Conservation (phyloP, 768 basidiomycete genomes). For the Boletellus emodensis region DNA sequence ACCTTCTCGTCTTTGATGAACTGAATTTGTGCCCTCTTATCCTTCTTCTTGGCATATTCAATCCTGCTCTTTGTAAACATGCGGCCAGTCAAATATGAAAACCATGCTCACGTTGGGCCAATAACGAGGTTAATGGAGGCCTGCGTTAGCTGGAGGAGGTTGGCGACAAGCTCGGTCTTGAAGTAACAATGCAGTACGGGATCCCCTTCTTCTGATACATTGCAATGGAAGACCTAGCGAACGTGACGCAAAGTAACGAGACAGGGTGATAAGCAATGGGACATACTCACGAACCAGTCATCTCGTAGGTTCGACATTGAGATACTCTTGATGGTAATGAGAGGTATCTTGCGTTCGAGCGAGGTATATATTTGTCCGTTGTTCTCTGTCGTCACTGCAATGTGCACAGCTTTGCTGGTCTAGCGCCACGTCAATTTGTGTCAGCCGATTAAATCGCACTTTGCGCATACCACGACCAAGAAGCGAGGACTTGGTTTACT, state of each 20-base stretch:
- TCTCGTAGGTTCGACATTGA: slow-evolving; percentile 87
- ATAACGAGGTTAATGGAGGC: slow-evolving; percentile 71
- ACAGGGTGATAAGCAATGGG: background rate
- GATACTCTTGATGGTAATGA: slow-evolving; percentile 84
- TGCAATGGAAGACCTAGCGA: slow-evolving; percentile 69
- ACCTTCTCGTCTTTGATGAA: slow-evolving; percentile 88
- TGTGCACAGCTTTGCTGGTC: slow-evolving; percentile 72
- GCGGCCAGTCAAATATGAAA: background rate
- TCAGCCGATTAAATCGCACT: background rate
- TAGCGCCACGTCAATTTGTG: slow-evolving; percentile 1
- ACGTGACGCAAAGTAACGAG: slow-evolving; percentile 4
- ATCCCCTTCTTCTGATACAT: slow-evolving; percentile 87
- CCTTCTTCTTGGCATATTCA: slow-evolving; percentile 95
- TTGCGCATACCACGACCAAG: slow-evolving; percentile 71
- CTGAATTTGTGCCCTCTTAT: slow-evolving; percentile 84
- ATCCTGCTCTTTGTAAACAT: slow-evolving; percentile 47
- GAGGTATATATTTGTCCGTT: slow-evolving; percentile 56
- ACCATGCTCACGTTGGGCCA: slow-evolving; percentile 62
- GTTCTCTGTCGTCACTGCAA: slow-evolving; percentile 59
- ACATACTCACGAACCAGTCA: slow-evolving; percentile 80
- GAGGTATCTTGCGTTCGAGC: slow-evolving; percentile 84
- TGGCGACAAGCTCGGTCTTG: slow-evolving; percentile 91
- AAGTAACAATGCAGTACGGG: slow-evolving; percentile 87
- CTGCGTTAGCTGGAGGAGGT: slow-evolving; percentile 76
- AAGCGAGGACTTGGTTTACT: slow-evolving; percentile 91